Conservation (phyloP, 192 early-diverging fungal genomes). For the Backusella luteola region DNA sequence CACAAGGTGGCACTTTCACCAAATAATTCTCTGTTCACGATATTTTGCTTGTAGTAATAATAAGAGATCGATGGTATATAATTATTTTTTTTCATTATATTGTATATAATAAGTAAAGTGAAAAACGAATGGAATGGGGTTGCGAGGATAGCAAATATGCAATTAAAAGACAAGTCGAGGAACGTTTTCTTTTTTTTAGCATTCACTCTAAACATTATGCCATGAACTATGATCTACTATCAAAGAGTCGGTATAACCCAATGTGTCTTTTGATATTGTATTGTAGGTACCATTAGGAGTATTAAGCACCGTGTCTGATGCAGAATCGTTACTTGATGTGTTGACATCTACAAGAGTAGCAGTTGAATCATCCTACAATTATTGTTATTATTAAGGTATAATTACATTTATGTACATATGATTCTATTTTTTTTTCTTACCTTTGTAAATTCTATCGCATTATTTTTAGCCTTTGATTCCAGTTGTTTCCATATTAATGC, state of each 20-base stretch:
- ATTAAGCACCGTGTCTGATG: neutral
- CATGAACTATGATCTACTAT: neutral
- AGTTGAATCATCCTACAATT: neutral
- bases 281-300: neutral
- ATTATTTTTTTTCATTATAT: neutral
- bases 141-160: neutral
- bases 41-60: neutral
- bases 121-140: neutral
- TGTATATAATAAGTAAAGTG: neutral
- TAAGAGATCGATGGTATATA: neutral
- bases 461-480: conserved; percentile 1
- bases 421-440: neutral
- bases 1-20: neutral
- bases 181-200: neutral
- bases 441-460: neutral
- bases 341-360: neutral
- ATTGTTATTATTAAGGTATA: neutral
- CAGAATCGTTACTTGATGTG: neutral
- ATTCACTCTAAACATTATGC: neutral
- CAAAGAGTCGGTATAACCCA: neutral
- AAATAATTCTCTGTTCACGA: neutral
- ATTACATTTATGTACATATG: neutral
- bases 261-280: neutral
- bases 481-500: neutral
- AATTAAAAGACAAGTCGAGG: neutral